Evolutionary conservation across 495 filamentous ascomycete species (phyloP), one percentile per base, ranked within the genome.

Genomic region (Monascus purpureus): DNA sequence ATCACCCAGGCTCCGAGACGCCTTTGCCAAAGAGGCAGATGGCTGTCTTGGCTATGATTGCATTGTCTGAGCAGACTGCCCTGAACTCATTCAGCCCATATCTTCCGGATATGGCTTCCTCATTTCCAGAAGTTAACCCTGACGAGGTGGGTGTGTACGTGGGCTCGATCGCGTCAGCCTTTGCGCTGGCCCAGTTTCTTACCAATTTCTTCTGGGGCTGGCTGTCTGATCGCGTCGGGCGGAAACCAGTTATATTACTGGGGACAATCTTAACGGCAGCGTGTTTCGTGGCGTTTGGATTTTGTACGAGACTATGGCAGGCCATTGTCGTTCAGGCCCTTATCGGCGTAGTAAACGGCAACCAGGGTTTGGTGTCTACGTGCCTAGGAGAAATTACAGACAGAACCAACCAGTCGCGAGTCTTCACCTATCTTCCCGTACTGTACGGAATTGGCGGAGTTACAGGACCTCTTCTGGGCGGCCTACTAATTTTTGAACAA

Each of bases 41-140:
- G 32, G 65, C 69, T 4, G 73, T 94, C 1, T 64, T 97, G 16
- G 90, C 86, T 2, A 55, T 96, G 40, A 81, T 97, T 28, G 84
- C 86, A 2, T 65, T 97, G 13, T 77, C 82, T 19, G 90, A 97
- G 43, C 90, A 97, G 57, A 95, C 92, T 0, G 90, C 90, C 1
- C 70, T 97, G 44, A 96, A 97, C 47, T 90, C 81, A 9, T 93
- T 97, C 38, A 80, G 79, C n/a, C 90, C 90, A 0, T 97, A 97
- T 53, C 72, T 97, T 0, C 90, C 90, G 0, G 72, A 84, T 35
- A 96, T 96, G 88, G 73, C 81, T 1, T 73, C 77, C 7, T 75
- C 70, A 5, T 96, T 97, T 42, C 80, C 82, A 3, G 81, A 84
- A 38, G 77, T 94, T 17, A 63, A 77, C 14, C 44, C 63, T 15